Base-by-base conservation (phyloP, 1,284 basidiomycete species). In the Trichosporon ovoides region DNA sequence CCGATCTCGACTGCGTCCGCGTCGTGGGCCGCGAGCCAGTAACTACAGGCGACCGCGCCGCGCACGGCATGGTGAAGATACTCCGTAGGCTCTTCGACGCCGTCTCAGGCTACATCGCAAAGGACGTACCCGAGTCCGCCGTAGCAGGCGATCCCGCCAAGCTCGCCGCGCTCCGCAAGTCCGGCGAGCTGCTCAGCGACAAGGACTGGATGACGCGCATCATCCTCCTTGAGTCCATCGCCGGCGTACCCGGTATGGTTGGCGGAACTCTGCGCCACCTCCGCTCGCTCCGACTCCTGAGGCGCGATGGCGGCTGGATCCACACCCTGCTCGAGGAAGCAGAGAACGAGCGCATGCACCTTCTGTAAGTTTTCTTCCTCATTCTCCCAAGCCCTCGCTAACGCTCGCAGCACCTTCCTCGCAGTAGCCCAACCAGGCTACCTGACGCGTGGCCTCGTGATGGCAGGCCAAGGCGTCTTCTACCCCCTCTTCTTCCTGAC, bases 241-340 rank as follows among this genome's bases (percentile, higher is more conserved):
- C 95, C 6, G 95, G 91, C 37, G 93, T 93, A 7, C 91, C 91
- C 12, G 93, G 93, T 2, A 94, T 95, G 91, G 91, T 93, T 1
- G 92, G 86, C 13, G 93, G 90, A 1, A 88, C 88, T 24, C 80
- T 91, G 43, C 83, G 92, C 36, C 91, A 95, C 78, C 80, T 95
- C 20, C 82, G 83, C 40, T 89, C 87, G 72, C 80, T 95, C 36
- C 84, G 92, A 49, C 78, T 91, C 24, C 87, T 96, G 87, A 83
- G 85, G 65, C 84, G 92, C 52, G 92, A 96, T 75, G 87, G 85
- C 56, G 91, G 91, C 55, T 96, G 91, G 90, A 85, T 87, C 64
- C 81, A 84, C 61, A 92, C 90, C 3, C 82, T 91, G 38, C 80
- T 95, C 24, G 88, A 93, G 73, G 93, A 97, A 78, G 92, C 92